Conservation (phyloP, 2,329 filamentous ascomycete species). For the Botryotinia calthae region DNA sequence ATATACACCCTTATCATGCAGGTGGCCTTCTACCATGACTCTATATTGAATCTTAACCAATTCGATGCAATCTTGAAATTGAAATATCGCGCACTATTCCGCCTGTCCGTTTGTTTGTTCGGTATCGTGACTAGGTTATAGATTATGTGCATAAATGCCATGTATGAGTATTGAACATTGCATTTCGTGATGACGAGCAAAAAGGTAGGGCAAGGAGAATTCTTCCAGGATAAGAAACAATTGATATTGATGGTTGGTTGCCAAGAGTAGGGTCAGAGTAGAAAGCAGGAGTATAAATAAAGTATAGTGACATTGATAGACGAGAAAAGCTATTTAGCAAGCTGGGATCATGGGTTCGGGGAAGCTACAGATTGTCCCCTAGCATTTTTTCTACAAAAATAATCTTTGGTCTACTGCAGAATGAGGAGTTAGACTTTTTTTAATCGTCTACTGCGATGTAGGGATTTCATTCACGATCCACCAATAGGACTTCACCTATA, state of each 20-base stretch:
- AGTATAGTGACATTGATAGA: neutral
- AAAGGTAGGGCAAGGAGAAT: neutral
- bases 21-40: neutral
- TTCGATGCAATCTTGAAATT: neutral
- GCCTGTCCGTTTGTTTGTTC: constrained; percentile 10
- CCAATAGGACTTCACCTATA: neutral
- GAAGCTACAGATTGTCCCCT: constrained; percentile 9
- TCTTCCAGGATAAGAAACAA: neutral
- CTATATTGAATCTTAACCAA: neutral
- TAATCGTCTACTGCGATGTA: neutral
- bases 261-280: constrained; percentile 6
- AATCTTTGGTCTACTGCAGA: neutral
- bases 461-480: neutral
- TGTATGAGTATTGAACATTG: neutral
- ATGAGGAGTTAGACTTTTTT: neutral
- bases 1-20: neutral
- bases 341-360: constrained; percentile 8
- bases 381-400: neutral
- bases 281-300: constrained; percentile 1
- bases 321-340: neutral
- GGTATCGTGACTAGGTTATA: constrained; percentile 7
- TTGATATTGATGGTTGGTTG: neutral
- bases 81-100: constrained; percentile 1
- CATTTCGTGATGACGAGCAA: neutral
- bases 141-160: neutral